Evolutionary conservation across 352 stramenopile genomes (phyloP).

Genomic region (Phytopythium cucurbitacearum): DNA sequence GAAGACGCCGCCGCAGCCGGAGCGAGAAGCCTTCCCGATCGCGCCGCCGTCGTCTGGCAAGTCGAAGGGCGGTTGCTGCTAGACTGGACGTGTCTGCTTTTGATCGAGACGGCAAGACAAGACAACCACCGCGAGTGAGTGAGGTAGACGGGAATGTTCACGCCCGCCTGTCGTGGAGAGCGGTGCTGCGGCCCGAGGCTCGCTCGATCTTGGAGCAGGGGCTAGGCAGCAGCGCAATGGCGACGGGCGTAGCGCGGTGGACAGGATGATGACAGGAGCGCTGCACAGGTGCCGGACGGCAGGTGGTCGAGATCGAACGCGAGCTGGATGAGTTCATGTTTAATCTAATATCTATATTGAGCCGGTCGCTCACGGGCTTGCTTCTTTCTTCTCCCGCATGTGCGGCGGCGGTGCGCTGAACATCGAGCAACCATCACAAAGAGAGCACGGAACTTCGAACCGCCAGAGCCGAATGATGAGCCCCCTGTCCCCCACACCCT

Average conservation of each 20-base stretch:
- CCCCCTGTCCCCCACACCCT: too few species aligned
- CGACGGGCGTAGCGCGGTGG: conserved; percentile 11
- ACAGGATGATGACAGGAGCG: conserved; percentile 4
- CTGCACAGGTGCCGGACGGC: conserved; percentile 1
- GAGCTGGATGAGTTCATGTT: conserved; percentile 32
- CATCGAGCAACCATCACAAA: too few species aligned
- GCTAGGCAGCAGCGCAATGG: conserved; percentile 3
- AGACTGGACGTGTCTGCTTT: conserved; percentile 16
- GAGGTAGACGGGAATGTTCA: background rate
- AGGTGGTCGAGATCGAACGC: conserved; percentile 26
- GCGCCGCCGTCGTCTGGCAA: conserved; percentile 74
- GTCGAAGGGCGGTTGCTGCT: conserved; percentile 78
- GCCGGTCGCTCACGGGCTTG: conserved; percentile 11
- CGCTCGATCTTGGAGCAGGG: background rate
- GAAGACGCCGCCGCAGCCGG: conserved; percentile 78
- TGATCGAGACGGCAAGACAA: background rate
- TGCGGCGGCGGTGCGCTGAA: too few species aligned
- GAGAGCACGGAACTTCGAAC: too few species aligned
- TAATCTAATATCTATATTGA: conserved; percentile 58
- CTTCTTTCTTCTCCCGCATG: conserved; percentile 13
- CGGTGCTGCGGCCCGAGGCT: background rate
- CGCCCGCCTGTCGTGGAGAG: background rate
- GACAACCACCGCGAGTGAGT: background rate
- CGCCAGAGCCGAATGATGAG: too few species aligned
- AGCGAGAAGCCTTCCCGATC: conserved; percentile 83